Evolutionary conservation across 305 asterid genomes (phyloP).

Genomic region (Withania somnifera): DNA sequence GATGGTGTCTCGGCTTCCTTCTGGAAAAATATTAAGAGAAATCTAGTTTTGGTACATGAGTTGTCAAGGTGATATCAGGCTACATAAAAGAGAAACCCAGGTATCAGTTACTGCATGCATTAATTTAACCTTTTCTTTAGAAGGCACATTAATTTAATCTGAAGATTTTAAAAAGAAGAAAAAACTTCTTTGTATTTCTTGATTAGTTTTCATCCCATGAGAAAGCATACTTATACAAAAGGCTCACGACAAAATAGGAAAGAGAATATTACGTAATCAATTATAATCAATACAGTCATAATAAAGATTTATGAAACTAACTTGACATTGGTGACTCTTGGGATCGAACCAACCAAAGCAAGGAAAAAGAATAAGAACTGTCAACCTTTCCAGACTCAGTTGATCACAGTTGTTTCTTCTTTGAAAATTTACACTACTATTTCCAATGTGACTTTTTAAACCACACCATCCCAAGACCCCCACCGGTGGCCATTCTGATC

Average conservation of each 20-base stretch:
- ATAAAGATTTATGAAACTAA: too few relatives aligned
- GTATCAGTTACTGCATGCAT: neutral
- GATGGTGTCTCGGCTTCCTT: neutral
- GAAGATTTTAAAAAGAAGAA: neutral
- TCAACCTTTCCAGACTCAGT: too few relatives aligned
- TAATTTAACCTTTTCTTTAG: neutral
- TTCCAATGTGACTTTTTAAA: too few relatives aligned
- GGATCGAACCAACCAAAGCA: too few relatives aligned
- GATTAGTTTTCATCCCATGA: neutral
- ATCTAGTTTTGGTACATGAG: neutral
- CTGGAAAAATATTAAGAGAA: neutral
- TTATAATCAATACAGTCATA: neutral
- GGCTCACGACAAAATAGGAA: neutral
- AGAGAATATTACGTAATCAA: neutral
- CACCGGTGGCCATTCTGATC: too few relatives aligned
- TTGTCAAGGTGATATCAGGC: neutral
- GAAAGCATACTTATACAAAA: neutral
- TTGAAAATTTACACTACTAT: too few relatives aligned
- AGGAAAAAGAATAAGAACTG: too few relatives aligned
- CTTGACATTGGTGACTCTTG: too few relatives aligned
- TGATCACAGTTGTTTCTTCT: too few relatives aligned
- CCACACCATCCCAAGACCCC: too few relatives aligned
- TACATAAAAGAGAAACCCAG: neutral
- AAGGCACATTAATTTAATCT: too few relatives aligned
- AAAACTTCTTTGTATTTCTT: neutral